Conservation (phyloP, 768 basidiomycete genomes). For the Boletus pseudo-olivaceus region DNA sequence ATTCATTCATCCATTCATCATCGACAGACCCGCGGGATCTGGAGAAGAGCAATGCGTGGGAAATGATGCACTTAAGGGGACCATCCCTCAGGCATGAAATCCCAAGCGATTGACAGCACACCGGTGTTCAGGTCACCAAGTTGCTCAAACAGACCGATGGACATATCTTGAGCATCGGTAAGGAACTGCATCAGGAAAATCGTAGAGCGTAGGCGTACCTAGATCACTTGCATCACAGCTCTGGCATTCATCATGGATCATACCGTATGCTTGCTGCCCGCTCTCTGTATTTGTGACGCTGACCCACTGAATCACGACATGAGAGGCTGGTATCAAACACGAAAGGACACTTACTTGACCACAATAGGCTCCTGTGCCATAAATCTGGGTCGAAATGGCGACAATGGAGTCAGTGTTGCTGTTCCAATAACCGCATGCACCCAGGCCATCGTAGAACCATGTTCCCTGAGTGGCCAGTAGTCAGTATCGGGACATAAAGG, state of each 20-base stretch:
- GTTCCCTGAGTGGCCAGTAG: conserved; percentile 48
- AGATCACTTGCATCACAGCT: conserved; percentile 51
- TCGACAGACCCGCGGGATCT: conserved; percentile 6
- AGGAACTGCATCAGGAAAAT: conserved; percentile 1
- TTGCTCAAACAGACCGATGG: conserved; percentile 54
- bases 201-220: conserved; percentile 40
- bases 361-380: conserved; percentile 55
- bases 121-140: conserved; percentile 48
- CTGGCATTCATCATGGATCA: conserved; percentile 56
- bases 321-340: conserved; percentile 3
- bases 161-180: conserved; percentile 52
- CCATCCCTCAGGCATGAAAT: conserved; percentile 51
- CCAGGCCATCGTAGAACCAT: conserved; percentile 57
- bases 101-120: conserved; percentile 54
- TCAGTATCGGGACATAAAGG: conserved; percentile 1
- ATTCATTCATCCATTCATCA: conserved; percentile 10
- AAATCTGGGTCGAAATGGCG: conserved; percentile 56
- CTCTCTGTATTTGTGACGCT: conserved; percentile 57
- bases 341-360: conserved; percentile 45
- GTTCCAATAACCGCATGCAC: conserved; percentile 62
- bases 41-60: background rate
- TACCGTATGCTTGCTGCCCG: conserved; percentile 46
- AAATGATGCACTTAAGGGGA: conserved; percentile 28
- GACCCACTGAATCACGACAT: conserved; percentile 44
- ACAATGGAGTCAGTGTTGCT: conserved; percentile 51